phyloP scores from a whole-genome alignment of 2,329 filamentous ascomycete genomes.

The Tolypocladium tropicale region DNA sequence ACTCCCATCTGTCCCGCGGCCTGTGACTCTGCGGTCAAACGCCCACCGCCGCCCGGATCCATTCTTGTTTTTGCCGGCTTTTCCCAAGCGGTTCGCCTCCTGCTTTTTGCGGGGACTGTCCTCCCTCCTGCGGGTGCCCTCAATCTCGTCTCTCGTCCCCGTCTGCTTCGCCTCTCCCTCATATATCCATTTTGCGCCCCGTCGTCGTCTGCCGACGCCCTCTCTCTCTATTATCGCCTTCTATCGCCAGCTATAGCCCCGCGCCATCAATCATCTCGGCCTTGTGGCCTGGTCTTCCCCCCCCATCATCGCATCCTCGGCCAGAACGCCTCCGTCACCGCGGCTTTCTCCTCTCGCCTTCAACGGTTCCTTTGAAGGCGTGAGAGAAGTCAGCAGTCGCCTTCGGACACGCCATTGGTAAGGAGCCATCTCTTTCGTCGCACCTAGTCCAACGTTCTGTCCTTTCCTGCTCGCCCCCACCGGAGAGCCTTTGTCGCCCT shows the following conservation, averaged over 20 bases:
- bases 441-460: background rate
- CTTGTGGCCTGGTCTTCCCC: background rate
- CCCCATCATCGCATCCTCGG: background rate
- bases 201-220: slow-evolving; percentile 3
- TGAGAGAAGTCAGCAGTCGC: background rate
- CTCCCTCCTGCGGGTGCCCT: background rate
- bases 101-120: background rate
- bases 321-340: background rate
- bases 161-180: slow-evolving; percentile 9
- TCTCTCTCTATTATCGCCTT: background rate
- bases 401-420: background rate
- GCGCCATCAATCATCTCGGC: background rate
- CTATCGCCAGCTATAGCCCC: background rate
- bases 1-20: background rate
- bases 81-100: background rate
- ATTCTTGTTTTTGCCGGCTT: background rate
- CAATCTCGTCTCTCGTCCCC: slow-evolving; percentile 1
- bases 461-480: background rate
- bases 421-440: background rate
- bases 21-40: slow-evolving; percentile 2
- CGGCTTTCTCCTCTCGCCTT: background rate
- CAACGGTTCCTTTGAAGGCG: background rate
- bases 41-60: background rate
- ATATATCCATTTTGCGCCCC: slow-evolving; percentile 16
- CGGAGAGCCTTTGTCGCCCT: background rate